These are phyloP conservation scores for Phytophthora fragariaefolia DNA, from an alignment of 352 stramenopile species.

Conservation along the genomic window DNA sequence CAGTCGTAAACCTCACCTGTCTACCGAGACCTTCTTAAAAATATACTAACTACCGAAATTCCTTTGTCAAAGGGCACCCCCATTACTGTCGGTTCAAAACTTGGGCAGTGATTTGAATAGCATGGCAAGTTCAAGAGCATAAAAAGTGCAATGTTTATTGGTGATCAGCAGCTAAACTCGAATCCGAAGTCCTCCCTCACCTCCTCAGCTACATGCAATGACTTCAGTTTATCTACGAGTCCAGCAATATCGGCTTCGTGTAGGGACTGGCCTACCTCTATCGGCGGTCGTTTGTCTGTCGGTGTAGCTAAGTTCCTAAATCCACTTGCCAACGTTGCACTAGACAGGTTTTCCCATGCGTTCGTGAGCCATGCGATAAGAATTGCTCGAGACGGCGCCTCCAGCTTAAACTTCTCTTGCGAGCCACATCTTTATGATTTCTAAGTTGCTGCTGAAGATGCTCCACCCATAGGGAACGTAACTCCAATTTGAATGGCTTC, in stretches of 20 bases:
- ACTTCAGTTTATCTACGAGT: neutral
- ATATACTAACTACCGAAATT: no score
- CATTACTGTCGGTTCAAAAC: no score
- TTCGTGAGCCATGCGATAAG: neutral
- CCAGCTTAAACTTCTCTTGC: neutral
- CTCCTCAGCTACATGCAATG: neutral
- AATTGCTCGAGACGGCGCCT: neutral
- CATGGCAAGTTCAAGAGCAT: no score
- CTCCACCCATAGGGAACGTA: neutral
- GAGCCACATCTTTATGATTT: neutral
- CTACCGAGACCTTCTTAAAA: neutral
- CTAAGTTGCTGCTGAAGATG: neutral
- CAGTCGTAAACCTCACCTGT: no score
- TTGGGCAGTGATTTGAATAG: no score
- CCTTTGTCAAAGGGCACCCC: no score
- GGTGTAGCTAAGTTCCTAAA: neutral
- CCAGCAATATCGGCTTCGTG: neutral
- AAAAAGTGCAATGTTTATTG: no score
- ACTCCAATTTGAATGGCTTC: constrained; percentile 17
- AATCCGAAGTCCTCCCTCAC: neutral
- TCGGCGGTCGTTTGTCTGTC: neutral
- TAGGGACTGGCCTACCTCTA: neutral
- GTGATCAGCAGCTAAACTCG: no score
- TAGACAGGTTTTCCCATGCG: neutral
- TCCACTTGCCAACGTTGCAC: neutral